These are phyloP conservation scores for Domatiomyces catenatus DNA, from an alignment of 2,329 filamentous ascomycete species.

Conservation along the genomic window DNA sequence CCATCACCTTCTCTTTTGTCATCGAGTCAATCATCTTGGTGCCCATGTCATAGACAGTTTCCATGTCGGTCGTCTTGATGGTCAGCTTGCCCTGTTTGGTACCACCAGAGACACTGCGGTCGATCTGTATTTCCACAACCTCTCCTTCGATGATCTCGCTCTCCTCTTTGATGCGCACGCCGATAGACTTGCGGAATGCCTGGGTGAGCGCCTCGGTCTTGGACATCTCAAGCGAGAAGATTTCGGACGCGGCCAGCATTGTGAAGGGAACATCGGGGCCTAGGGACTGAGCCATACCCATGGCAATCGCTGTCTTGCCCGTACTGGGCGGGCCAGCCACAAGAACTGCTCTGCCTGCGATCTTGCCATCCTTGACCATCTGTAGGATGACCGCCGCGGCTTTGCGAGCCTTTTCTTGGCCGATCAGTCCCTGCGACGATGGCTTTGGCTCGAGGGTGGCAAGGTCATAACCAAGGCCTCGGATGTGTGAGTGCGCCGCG, in stretches of 20 bases:
- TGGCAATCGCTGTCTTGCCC: slow-evolving; percentile 94
- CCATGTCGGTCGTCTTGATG: slow-evolving; percentile 99
- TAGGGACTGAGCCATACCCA: slow-evolving; percentile 95
- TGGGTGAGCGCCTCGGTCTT: slow-evolving; percentile 97
- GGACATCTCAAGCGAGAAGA: slow-evolving; percentile 98
- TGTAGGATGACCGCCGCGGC: slow-evolving; percentile 90
- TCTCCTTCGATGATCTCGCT: slow-evolving; percentile 98
- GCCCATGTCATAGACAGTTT: slow-evolving; percentile 98
- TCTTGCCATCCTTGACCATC: slow-evolving; percentile 99
- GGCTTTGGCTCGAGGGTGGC: slow-evolving; percentile 77
- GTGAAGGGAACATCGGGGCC: slow-evolving; percentile 93
- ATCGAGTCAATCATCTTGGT: slow-evolving; percentile 99
- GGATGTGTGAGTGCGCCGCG: slow-evolving; percentile 94
- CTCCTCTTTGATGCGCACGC: slow-evolving; percentile 95
- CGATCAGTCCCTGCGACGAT: slow-evolving; percentile 82
- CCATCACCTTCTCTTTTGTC: slow-evolving; percentile 98
- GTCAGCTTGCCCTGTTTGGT: slow-evolving; percentile 98
- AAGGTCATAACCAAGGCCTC: slow-evolving; percentile 80
- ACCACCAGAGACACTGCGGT: slow-evolving; percentile 86
- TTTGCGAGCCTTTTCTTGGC: slow-evolving; percentile 91
- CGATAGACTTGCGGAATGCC: slow-evolving; percentile 97
- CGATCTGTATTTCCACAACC: slow-evolving; percentile 96
- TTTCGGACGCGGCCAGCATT: slow-evolving; percentile 86
- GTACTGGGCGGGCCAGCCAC: slow-evolving; percentile 94
- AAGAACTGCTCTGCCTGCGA: slow-evolving; percentile 83